Evolutionary conservation across 352 stramenopile species (phyloP).

Genomic region (Phytophthora lateralis): DNA sequence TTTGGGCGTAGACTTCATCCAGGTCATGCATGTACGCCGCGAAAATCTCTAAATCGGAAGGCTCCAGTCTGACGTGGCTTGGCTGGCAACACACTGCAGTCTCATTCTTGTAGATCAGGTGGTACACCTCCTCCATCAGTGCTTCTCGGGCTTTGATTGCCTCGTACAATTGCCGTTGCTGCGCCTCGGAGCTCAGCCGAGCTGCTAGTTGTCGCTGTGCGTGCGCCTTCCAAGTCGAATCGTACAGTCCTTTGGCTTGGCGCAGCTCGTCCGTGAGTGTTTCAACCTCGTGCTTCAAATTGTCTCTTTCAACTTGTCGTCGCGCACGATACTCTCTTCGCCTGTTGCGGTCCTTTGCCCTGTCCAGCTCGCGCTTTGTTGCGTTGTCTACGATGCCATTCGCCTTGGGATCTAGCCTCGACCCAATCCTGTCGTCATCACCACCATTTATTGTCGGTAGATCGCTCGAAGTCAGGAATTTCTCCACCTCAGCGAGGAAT

Average conservation of each 20-base stretch:
- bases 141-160: background rate
- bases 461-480: slow-evolving; percentile 3
- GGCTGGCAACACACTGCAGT: no score
- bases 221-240: slow-evolving; percentile 6
- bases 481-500: slow-evolving; percentile 19
- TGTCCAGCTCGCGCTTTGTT: slow-evolving; percentile 5
- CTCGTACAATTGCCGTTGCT: slow-evolving; percentile 1
- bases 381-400: background rate
- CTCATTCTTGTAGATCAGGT: background rate
- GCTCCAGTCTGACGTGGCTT: slow-evolving; percentile 3
- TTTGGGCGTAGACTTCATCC: slow-evolving; percentile 5
- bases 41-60: slow-evolving; percentile 12
- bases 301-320: slow-evolving; percentile 2
- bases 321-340: slow-evolving; percentile 9
- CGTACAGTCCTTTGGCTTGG: background rate
- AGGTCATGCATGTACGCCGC: slow-evolving; percentile 3
- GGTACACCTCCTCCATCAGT: background rate
- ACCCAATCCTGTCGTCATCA: no score
- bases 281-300: slow-evolving; percentile 7
- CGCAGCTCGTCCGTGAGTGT: slow-evolving; percentile 10
- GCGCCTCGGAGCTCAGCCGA: background rate
- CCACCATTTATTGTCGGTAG: no score
- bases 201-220: slow-evolving; percentile 6
- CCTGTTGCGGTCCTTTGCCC: slow-evolving; percentile 9
- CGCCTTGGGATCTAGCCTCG: no score